A percentile compares a stretch with the other conserved stretches of the same genome.
Evolutionary conservation across 139 green algal genomes (phyloP).

Genomic region (Parachlorella kessleri): DNA sequence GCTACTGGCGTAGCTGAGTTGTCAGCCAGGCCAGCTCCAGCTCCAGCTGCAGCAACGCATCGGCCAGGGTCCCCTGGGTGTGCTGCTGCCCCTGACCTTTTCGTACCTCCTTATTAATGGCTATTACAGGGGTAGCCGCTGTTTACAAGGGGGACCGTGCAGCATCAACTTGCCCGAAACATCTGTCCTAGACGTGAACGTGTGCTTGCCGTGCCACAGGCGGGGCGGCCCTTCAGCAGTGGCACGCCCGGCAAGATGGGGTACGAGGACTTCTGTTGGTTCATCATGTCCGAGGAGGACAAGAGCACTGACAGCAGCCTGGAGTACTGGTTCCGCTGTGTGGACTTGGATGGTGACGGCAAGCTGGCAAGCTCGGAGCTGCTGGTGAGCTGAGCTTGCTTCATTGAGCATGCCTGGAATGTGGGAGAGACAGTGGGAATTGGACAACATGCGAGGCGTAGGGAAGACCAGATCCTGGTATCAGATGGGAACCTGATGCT

Average conservation of each 20-base stretch:
- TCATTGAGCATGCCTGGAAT: too few species aligned
- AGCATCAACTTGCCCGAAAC: too few species aligned
- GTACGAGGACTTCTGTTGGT: conserved; percentile 99
- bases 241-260: conserved; percentile 84
- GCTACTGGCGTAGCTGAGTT: too few species aligned
- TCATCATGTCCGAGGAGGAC: conserved; percentile 99
- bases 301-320: conserved; percentile 91
- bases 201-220: too few species aligned
- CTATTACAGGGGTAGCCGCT: too few species aligned
- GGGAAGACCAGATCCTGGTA: too few species aligned
- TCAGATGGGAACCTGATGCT: too few species aligned
- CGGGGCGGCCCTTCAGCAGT: conserved; percentile 65
- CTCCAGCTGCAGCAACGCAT: background rate
- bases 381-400: conserved; percentile 42
- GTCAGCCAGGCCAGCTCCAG: background rate
- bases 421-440: too few species aligned
- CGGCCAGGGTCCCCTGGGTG: background rate
- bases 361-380: conserved; percentile 85
- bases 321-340: conserved; percentile 94
- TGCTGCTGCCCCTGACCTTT: background rate
- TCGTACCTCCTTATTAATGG: too few species aligned
- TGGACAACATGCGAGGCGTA: too few species aligned
- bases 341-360: conserved; percentile 93
- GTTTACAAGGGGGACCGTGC: too few species aligned
- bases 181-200: too few species aligned